Evolutionary conservation across 306 rosid species (phyloP).

Genomic region (Prosopis cineraria): DNA sequence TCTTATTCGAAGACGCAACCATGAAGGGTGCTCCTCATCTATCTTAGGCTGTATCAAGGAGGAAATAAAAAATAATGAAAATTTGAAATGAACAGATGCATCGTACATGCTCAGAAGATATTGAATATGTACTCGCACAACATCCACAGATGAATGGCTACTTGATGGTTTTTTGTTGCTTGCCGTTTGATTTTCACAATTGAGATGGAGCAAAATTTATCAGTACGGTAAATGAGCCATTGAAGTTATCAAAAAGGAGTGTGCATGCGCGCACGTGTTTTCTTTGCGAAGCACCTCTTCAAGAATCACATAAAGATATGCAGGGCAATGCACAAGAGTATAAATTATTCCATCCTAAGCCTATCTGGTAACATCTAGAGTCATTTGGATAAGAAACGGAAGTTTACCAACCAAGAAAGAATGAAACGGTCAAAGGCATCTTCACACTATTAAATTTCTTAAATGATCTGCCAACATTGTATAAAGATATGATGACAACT

Average conservation of each 20-base stretch:
- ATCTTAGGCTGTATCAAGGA: constrained; percentile 65
- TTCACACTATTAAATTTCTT: constrained; percentile 13
- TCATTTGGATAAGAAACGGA: constrained; percentile 9
- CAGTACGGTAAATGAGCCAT: background rate
- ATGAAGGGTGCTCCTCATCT: constrained; percentile 66
- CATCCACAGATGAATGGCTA: constrained; percentile 6
- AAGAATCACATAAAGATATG: background rate
- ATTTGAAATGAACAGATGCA: background rate
- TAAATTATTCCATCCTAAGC: constrained; percentile 11
- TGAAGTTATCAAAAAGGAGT: background rate
- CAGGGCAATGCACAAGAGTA: constrained; percentile 22
- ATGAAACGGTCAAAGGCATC: background rate
- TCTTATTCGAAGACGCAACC: constrained; percentile 82
- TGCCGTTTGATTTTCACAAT: constrained; percentile 22
- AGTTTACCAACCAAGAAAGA: constrained; percentile 27
- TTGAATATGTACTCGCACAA: background rate
- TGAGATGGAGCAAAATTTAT: constrained; percentile 12
- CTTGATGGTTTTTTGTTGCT: constrained; percentile 11
- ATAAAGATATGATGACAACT: constrained; percentile 10
- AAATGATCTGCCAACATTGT: constrained; percentile 15
- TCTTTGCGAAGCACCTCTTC: background rate
- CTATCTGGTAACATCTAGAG: constrained; percentile 24
- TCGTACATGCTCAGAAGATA: constrained; percentile 18
- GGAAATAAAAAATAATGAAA: constrained; percentile 7
- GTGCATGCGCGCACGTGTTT: background rate